Conservation (phyloP, 208 protist species). For the Wallacemonas sp. region DNA sequence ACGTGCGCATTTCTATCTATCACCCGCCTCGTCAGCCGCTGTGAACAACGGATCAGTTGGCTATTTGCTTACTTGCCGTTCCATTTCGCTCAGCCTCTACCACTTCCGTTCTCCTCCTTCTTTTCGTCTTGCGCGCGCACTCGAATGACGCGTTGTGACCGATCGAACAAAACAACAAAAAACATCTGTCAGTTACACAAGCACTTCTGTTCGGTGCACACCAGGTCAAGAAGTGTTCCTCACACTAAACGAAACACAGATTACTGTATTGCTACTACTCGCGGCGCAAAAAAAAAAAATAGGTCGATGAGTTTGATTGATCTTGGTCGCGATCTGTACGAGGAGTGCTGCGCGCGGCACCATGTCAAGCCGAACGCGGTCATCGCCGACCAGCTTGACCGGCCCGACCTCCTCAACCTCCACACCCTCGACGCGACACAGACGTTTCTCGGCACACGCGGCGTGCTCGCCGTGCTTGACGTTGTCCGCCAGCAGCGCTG, state of each 20-base stretch:
- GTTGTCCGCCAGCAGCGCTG: constrained; percentile 63
- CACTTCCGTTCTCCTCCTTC: too few relatives aligned
- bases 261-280: too few relatives aligned
- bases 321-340: constrained; percentile 46
- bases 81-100: too few relatives aligned
- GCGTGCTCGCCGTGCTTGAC: constrained; percentile 69
- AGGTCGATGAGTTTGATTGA: constrained; percentile 15
- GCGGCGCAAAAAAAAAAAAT: not conserved
- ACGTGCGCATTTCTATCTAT: too few relatives aligned
- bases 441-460: constrained; percentile 75
- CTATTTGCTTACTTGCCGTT: too few relatives aligned
- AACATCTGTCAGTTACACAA: too few relatives aligned
- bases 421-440: constrained; percentile 61
- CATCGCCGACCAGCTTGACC: constrained; percentile 52
- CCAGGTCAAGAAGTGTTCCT: too few relatives aligned
- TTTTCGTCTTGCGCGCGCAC: too few relatives aligned
- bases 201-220: too few relatives aligned
- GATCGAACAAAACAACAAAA: too few relatives aligned
- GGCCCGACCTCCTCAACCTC: constrained; percentile 55
- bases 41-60: not conserved
- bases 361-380: constrained; percentile 68
- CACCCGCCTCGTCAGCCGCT: not conserved
- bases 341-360: constrained; percentile 64
- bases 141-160: too few relatives aligned
- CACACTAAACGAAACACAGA: too few relatives aligned